Evolutionary conservation across 768 basidiomycete species (phyloP).

Genomic region (Suillus alpinus): DNA sequence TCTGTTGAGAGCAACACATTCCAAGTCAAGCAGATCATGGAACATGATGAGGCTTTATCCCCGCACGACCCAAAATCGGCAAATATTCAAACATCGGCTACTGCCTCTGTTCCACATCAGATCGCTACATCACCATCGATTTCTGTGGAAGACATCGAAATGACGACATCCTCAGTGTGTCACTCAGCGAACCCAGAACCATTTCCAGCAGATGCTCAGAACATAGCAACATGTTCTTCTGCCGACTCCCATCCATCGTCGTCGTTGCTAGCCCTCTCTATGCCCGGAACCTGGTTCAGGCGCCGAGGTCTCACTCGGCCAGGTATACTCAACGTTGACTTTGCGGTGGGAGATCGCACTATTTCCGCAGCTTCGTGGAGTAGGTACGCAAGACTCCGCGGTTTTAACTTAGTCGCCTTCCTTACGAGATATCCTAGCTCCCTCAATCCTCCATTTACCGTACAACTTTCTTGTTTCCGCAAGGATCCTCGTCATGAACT

Average conservation of each 20-base stretch:
- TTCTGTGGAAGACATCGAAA: neutral
- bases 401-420: neutral
- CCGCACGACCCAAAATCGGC: too few species aligned
- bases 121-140: neutral
- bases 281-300: slow-evolving; percentile 26
- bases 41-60: neutral
- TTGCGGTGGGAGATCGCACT: slow-evolving; percentile 19
- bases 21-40: neutral
- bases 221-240: neutral
- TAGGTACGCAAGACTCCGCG: neutral
- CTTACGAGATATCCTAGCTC: neutral
- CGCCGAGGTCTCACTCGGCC: slow-evolving; percentile 17
- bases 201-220: neutral
- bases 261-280: neutral
- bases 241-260: neutral
- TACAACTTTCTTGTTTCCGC: slow-evolving; percentile 22
- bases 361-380: slow-evolving; percentile 11
- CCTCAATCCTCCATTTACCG: neutral
- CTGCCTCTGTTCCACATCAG: neutral
- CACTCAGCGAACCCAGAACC: neutral
- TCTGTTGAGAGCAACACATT: too few species aligned
- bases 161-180: too few species aligned
- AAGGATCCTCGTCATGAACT: neutral
- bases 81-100: neutral
- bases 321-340: slow-evolving; percentile 21